phyloP scores from a whole-genome alignment of 129 eudicot species.

The Centella asiatica region DNA sequence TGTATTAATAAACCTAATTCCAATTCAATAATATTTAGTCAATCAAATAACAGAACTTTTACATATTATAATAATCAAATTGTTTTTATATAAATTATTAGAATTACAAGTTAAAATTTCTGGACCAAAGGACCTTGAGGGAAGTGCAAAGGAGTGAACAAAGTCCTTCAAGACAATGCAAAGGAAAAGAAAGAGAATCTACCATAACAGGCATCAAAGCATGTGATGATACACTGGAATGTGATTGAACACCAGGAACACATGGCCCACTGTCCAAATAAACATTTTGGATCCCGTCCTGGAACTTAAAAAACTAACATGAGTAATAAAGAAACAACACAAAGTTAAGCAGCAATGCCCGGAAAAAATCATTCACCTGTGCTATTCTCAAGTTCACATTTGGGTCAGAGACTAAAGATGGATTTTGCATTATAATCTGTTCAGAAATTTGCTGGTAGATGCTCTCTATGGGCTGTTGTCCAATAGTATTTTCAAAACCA shows the following conservation, averaged over 20 bases:
- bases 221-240: no score
- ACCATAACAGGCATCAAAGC: neutral
- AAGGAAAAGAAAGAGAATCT: no score
- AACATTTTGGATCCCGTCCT: no score
- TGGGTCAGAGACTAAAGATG: constrained; percentile 22
- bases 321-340: neutral
- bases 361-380: constrained; percentile 25
- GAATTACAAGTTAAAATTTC: neutral
- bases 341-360: neutral
- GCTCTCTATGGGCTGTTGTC: constrained; percentile 18
- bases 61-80: no score
- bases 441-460: constrained; percentile 15
- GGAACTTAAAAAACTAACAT: neutral
- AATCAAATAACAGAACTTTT: no score
- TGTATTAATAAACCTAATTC: neutral
- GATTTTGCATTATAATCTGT: constrained; percentile 27
- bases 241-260: neutral
- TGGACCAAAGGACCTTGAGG: neutral
- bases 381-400: constrained; percentile 7
- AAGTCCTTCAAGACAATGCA: neutral
- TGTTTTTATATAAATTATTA: no score
- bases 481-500: constrained; percentile 43
- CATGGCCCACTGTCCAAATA: neutral
- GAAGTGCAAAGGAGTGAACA: neutral
- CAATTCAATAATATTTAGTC: no score